Base-by-base conservation (phyloP, 345 rosid species). In the Gossypium ekmanianum region DNA sequence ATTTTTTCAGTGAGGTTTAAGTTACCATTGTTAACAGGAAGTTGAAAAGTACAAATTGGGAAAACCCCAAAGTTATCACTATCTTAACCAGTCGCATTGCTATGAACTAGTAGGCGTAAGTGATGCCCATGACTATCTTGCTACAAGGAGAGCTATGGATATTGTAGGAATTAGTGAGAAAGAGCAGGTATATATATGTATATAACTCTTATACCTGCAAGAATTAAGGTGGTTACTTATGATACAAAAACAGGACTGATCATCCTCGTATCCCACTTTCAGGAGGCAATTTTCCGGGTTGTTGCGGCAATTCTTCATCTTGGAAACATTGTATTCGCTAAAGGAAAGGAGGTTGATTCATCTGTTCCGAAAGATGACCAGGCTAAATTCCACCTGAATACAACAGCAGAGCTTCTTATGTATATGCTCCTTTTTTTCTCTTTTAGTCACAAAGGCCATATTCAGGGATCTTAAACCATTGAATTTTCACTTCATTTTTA, bases 221-320 rank as follows among this genome's bases (percentile, higher is more conserved):
- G 68, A 17, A 29, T 55, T 62, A n/a, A 9, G 24, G 67, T 43
- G 55, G 62, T 58, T 58, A 10, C 62, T 24, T 11, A 11, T 7
- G 50, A 17, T 20, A 18, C 7, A 65, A 47, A 76, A 54, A 24
- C 59, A 16, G 51, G 57, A 73, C 48, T 34, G 72, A 75, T 17
- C 7, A 39, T 79, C 68, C 51, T 22, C 65, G 2, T 73, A 39
- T 57, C 71, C 48, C 77, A 22, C 62, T 61, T 50, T 68, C 81
- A 90, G 94, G 98, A 94, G 78, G 98, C 98, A 79, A 92, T 92
- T 79, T 94, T 94, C 79, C 86, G 98, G 80, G 98, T 94, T 71
- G 96, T 94, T 27, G 98, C 97, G 67, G 59, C 96, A 39, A 87
- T 94, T 72, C 98, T 92, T 77, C 98, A 94, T 78, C 71, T 94